Base-by-base conservation (phyloP, 2,329 filamentous ascomycete species). In the Dryadomyces quercus-mongolicae region DNA sequence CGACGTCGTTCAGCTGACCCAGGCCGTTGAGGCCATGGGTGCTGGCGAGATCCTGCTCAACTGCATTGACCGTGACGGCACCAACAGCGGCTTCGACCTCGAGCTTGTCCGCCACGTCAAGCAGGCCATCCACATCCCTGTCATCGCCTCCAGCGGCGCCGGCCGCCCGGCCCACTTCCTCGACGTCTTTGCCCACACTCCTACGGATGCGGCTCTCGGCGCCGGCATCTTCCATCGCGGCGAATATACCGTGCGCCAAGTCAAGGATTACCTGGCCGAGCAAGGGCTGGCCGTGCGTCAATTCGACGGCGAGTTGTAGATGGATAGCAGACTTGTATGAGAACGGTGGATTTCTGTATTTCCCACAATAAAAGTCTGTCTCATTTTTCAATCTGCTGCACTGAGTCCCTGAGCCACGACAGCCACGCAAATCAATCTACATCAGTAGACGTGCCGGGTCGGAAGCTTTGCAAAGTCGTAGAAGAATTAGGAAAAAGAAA, bases 221-320 rank as follows among this genome's bases (percentile, higher is more conserved):
- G 93, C 93, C 9, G 93, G 93, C 53, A 98, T 98, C 85, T 98
- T 98, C 70, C 93, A 98, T 72, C 76, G 93, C 50, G 88, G 86
- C 42, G 92, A 98, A 72, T 98, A 92, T 69, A 95, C 91, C 0
- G 92, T 98, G 16, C 84, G 83, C 67, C 84, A 97, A 64, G 93
- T 98, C 49, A 98, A 98, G 71, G 85, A 94, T 56, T 80, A 87
- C 64, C 69, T 98, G 56, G 74, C 75, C 22, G 74, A 77, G 40
- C 80, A 83, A 64, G 88, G 88, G 0, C 74, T 95, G 55, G 68
- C 88, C 55, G 85, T 96, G n/a, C 78, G 93, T 58, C 80, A 82
- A 55, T 89, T 86, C 63, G 92, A 96, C 61, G 75, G 76, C 1
- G 73, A 72, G 53, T 16, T 34, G n/a, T 45, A 20, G 36, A n/a